Conservation (phyloP, 345 rosid species). For the Acer negundo region DNA sequence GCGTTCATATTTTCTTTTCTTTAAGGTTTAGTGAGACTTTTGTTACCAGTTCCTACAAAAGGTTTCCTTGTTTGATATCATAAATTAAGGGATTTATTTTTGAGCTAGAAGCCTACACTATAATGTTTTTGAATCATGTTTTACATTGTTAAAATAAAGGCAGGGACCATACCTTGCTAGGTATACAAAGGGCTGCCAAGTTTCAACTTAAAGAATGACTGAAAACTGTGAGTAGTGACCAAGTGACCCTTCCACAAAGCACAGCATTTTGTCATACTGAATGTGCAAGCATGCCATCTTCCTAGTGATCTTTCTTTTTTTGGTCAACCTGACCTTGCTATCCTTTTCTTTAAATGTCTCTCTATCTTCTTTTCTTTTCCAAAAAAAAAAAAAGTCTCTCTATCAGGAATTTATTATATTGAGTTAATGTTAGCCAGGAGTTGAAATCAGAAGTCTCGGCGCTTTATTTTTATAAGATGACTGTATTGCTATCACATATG, state of each 20-base stretch:
- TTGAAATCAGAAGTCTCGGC: neutral
- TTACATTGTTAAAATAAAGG: neutral
- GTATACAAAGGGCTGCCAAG: neutral
- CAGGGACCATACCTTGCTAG: neutral
- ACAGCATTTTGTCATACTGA: neutral
- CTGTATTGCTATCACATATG: neutral
- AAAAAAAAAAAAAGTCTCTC: neutral
- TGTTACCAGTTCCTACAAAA: neutral
- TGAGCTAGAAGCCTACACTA: neutral
- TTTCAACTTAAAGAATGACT: conserved; percentile 1
- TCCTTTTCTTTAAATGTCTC: neutral
- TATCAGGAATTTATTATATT: neutral
- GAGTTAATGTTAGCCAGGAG: neutral
- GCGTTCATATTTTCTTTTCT: neutral
- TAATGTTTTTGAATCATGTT: neutral
- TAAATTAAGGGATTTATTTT: neutral
- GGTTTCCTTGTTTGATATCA: neutral
- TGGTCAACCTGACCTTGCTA: neutral
- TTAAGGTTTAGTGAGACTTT: neutral
- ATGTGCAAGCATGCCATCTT: neutral
- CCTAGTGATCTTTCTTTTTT: neutral
- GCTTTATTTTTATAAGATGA: neutral
- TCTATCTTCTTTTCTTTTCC: neutral
- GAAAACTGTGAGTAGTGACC: neutral
- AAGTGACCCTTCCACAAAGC: neutral